Conservation (phyloP, 208 protist genomes). For the Acanthamoeba divionensis region DNA sequence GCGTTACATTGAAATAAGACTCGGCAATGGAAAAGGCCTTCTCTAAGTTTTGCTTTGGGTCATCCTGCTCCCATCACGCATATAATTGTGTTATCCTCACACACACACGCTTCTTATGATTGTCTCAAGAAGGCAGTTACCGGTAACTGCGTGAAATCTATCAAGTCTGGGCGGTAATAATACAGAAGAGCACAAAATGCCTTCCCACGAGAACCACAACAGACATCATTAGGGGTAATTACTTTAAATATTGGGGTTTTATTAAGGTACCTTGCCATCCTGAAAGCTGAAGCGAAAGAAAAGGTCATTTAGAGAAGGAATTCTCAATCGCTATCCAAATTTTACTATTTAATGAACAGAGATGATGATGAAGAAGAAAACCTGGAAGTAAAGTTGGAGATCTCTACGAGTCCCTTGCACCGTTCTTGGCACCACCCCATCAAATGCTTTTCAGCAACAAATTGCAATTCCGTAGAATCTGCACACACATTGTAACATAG, state of each 20-base stretch:
- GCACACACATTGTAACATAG: too few species aligned
- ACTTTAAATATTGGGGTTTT: too few species aligned
- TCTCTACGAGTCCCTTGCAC: not conserved
- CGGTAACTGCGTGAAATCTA: not conserved
- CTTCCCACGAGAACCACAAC: too few species aligned
- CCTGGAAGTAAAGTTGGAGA: constrained; percentile 34
- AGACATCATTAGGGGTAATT: too few species aligned
- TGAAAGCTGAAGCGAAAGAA: not conserved
- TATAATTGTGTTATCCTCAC: too few species aligned
- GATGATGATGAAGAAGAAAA: too few species aligned
- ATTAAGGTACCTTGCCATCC: too few species aligned
- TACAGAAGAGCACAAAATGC: constrained; percentile 17
- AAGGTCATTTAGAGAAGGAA: not conserved
- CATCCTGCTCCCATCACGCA: too few species aligned
- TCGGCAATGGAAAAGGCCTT: not conserved
- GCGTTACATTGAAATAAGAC: not conserved
- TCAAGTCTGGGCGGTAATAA: not conserved
- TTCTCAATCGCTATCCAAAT: too few species aligned
- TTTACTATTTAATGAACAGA: too few species aligned
- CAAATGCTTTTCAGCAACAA: not conserved
- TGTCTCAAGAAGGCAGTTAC: too few species aligned
- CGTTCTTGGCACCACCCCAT: not conserved
- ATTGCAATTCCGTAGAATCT: not conserved
- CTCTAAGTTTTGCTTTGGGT: constrained; percentile 8
- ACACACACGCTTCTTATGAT: too few species aligned